A percentile compares a stretch with the other conserved stretches of the same genome.
phyloP scores from a whole-genome alignment of 805 yeast genomes.

The Metschnikowia dekortorum region DNA sequence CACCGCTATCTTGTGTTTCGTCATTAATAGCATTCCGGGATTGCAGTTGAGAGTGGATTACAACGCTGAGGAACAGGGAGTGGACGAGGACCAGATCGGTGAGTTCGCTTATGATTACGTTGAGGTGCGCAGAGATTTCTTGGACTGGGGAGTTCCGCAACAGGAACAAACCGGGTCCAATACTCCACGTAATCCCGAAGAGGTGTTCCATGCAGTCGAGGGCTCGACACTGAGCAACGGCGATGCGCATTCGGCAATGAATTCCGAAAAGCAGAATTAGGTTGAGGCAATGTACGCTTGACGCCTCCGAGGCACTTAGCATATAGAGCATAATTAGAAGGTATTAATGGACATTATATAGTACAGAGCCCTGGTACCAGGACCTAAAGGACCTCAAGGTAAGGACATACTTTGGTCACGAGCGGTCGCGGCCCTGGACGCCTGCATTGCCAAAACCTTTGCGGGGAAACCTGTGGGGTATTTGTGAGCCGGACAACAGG shows the following conservation, averaged over 20 bases:
- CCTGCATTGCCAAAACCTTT: background rate
- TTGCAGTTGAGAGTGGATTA: conserved; percentile 75
- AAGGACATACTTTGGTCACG: background rate
- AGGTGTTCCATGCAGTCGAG: conserved; percentile 11
- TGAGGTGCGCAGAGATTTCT: conserved; percentile 90
- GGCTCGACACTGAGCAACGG: conserved; percentile 7
- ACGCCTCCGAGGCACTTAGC: background rate
- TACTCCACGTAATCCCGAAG: conserved; percentile 7
- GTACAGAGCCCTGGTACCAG: too few species aligned
- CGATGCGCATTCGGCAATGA: conserved; percentile 4
- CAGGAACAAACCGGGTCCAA: conserved; percentile 7
- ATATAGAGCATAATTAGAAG: background rate
- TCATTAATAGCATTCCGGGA: conserved; percentile 75
- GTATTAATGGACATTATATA: background rate
- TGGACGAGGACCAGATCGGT: conserved; percentile 96
- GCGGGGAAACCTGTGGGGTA: background rate
- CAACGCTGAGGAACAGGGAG: conserved; percentile 81
- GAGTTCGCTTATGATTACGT: conserved; percentile 99
- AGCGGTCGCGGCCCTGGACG: background rate
- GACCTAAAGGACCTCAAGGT: background rate
- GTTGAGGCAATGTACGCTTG: background rate
- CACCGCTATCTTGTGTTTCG: conserved; percentile 71
- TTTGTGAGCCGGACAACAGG: background rate
- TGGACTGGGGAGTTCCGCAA: conserved; percentile 42
- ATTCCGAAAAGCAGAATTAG: conserved; percentile 14